phyloP scores from a whole-genome alignment of 106 monocot species.

The Gastrodia elata region DNA sequence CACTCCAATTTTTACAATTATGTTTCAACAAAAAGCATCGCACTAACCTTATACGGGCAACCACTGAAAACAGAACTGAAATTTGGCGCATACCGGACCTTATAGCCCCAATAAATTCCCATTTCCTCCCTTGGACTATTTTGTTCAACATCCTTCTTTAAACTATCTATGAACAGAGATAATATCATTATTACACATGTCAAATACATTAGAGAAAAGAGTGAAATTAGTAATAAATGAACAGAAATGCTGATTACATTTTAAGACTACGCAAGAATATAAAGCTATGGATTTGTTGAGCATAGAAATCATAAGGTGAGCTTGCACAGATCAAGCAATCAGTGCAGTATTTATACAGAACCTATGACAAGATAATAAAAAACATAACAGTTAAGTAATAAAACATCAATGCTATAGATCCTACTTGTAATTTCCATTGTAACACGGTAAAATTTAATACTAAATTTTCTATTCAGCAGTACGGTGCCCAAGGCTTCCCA shows the following conservation, averaged over 20 bases:
- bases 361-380: not conserved
- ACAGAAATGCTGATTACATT: not conserved
- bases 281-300: not conserved
- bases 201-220: not conserved
- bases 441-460: not conserved
- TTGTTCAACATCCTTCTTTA: slow-evolving; percentile 46
- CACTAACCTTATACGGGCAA: slow-evolving; percentile 51
- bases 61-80: slow-evolving; percentile 51
- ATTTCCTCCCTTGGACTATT: slow-evolving; percentile 60
- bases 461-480: not conserved
- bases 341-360: not conserved
- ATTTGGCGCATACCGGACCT: slow-evolving; percentile 77
- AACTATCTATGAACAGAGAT: slow-evolving; percentile 33
- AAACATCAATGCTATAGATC: not conserved
- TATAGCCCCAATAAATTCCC: slow-evolving; percentile 87
- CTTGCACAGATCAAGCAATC: not conserved
- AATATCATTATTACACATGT: not conserved
- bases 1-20: not conserved
- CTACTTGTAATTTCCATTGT: too few species aligned
- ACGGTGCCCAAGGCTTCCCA: not conserved
- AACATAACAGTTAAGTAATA: slow-evolving; percentile 1
- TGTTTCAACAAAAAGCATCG: not conserved
- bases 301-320: not conserved
- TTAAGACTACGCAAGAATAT: not conserved
- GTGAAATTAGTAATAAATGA: not conserved